Percentiles rank a stretch among this genome's conserved stretches.
These are phyloP conservation scores for Panicum miliaceum DNA, from an alignment of 176 grass and related monocot species.

Conservation along the genomic window DNA sequence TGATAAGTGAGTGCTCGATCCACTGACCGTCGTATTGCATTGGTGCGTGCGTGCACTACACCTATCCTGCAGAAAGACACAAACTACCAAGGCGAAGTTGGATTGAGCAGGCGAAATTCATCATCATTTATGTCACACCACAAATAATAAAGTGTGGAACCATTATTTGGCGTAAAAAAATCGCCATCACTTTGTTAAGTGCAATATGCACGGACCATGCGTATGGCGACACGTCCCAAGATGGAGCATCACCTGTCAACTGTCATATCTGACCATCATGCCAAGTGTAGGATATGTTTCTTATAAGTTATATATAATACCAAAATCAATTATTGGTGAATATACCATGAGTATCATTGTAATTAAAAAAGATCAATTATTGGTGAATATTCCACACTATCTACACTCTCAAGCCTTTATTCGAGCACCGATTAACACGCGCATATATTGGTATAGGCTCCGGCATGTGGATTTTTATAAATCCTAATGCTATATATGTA, in stretches of 20 bases:
- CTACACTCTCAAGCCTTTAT: slow-evolving; percentile 3
- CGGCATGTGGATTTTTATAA: not conserved
- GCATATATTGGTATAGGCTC: not conserved
- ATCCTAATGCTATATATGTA: not conserved
- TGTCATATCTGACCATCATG: not conserved
- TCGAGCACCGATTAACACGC: slow-evolving; percentile 8
- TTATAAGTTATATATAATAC: not conserved
- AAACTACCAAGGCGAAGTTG: not conserved
- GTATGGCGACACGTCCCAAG: not conserved
- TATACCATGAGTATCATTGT: not conserved
- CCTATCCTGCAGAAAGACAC: not conserved
- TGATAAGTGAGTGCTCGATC: not conserved
- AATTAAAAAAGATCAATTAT: slow-evolving; percentile 6
- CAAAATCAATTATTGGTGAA: not conserved
- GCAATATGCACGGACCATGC: not conserved
- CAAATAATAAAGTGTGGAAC: not conserved
- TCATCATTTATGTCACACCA: not conserved
- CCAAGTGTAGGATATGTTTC: not conserved
- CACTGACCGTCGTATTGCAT: not conserved
- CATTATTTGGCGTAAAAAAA: not conserved
- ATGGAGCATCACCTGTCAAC: not conserved
- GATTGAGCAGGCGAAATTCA: not conserved
- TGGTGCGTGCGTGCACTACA: not conserved
- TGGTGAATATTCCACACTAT: not conserved
- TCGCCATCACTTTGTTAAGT: not conserved